Base-by-base conservation (phyloP, 176 grass and related monocot genomes). In the Oryza glaberrima region DNA sequence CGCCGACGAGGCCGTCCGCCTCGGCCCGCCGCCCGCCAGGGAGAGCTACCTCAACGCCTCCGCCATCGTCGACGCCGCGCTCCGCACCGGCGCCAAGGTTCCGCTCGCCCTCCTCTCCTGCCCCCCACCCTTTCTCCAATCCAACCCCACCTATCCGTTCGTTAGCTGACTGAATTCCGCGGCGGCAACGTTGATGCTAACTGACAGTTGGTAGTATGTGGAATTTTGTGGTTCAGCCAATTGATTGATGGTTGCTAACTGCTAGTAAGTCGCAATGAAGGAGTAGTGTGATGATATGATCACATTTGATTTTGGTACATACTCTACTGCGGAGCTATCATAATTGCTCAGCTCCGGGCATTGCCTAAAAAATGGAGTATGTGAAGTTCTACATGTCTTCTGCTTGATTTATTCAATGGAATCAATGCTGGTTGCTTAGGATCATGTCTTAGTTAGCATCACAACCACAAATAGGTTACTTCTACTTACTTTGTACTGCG, bases 31-130 rank as follows among this genome's bases (percentile, higher is more conserved):
- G 1, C 87, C 93, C 10, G 89, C 93, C 0, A 69, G 96, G 49
- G 44, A 91, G 44, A 98, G 96, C 91, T 98, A 98, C 89, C 96
- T 98, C 77, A 83, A 90, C 82, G 80, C 91, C 19, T 45, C 80
- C 14, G 96, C 91, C 47, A 94, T 98, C 82, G 23, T 98, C 76
- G 93, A 95, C 41, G 93, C 93, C 25, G 93, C 96, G 0, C 89
- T 81, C 51, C 89, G 91, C 72, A 94, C 93, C 71, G 85, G 93
- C 44, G 91, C 93, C 0, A 94, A 98, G 95, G 95, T 95, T 12
- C 1, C 22, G 3, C 1, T 4, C 15, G 17, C 1, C 54, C 36
- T 70, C 70, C n/a, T 3, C 14, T 15, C 9, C 3, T 52, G 0
- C 0, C 3, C 63, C 28, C 28, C 28, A 28, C 28, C 28, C 28